Base-by-base conservation (phyloP, 1,284 basidiomycete genomes). In the Cutaneotrichosporon cavernicola region DNA sequence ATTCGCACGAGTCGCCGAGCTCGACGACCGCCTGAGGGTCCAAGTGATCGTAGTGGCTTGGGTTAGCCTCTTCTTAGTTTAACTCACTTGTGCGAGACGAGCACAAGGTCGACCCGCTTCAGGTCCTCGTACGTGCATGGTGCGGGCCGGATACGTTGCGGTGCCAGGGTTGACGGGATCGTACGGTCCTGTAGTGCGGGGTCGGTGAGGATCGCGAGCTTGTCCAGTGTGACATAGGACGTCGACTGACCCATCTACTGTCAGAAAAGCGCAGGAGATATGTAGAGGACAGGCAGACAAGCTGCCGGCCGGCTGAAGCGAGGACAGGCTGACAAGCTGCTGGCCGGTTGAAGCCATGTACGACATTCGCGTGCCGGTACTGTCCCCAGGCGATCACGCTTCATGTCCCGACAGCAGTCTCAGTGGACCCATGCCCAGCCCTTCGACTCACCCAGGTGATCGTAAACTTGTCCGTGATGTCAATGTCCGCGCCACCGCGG, bases 161-260 rank as follows among this genome's bases (percentile, higher is more conserved):
- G 82, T 4, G 80, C 81, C 18, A 82, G 65, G 16, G 78, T 61
- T 14, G 77, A 81, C 4, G 74, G 73, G 10, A 83, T 69, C 0
- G 82, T 82, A 36, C 80, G 77, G 56, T 81, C 74, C 46, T 80
- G 79, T 31, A 84, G 80, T 11, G 83, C 81, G 1, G 83, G 83
- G 65, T 84, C 83, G 46, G 83, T 84, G 21, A 84, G 72, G 55
- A 84, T 81, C 18, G 77, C 77, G 13, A 83, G 73, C 18, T 81
- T 81, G 56, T 82, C 78, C 47, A 84, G 71, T 38, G 83, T 83
- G 16, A 84, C 78, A 53, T 82, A 80, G 22, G 79, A 70, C 2
- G 81, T 81, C 2, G 81, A 82, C 68, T 82, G 81, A 26, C 81
- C 81, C 55, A 81, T 75, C 80, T 80, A 63, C 3, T 5, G 49